Conservation (phyloP, 2,329 filamentous ascomycete species). For the Talaromyces sp. region DNA sequence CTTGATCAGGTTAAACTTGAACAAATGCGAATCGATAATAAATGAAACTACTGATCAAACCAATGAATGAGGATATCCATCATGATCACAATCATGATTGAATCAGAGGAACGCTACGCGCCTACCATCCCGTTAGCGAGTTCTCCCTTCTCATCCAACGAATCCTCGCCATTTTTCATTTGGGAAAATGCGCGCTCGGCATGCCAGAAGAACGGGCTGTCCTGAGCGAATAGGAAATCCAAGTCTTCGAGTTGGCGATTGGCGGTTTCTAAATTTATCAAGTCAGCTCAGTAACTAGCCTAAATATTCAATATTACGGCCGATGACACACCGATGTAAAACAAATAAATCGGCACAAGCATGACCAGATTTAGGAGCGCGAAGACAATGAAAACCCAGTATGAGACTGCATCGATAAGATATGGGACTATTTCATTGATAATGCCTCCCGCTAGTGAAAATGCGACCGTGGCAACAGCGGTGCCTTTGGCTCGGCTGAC, state of each 20-base stretch:
- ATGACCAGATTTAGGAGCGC: constrained; percentile 1
- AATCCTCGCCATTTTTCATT: too few species aligned
- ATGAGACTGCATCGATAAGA: constrained; percentile 2
- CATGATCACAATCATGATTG: too few species aligned
- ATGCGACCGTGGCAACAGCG: constrained; percentile 1
- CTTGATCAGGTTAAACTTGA: too few species aligned
- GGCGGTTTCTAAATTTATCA: neutral
- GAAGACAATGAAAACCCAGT: constrained; percentile 1
- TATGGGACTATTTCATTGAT: constrained; percentile 3
- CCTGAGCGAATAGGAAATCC: neutral
- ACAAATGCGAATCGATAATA: too few species aligned
- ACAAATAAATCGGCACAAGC: constrained; percentile 1
- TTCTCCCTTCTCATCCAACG: too few species aligned
- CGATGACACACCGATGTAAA: neutral
- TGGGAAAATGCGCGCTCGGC: too few species aligned
- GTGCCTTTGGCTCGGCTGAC: neutral
- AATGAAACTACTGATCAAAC: too few species aligned
- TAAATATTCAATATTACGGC: too few species aligned
- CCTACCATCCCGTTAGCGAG: too few species aligned
- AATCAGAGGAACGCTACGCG: too few species aligned
- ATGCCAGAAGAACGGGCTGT: constrained; percentile 2
- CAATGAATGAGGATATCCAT: too few species aligned
- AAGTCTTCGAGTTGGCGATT: neutral
- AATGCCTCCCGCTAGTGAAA: neutral
- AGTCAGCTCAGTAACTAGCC: neutral